These are phyloP conservation scores for Cunninghamia lanceolata DNA, from an alignment of 75 land plant species.

Conservation along the genomic window DNA sequence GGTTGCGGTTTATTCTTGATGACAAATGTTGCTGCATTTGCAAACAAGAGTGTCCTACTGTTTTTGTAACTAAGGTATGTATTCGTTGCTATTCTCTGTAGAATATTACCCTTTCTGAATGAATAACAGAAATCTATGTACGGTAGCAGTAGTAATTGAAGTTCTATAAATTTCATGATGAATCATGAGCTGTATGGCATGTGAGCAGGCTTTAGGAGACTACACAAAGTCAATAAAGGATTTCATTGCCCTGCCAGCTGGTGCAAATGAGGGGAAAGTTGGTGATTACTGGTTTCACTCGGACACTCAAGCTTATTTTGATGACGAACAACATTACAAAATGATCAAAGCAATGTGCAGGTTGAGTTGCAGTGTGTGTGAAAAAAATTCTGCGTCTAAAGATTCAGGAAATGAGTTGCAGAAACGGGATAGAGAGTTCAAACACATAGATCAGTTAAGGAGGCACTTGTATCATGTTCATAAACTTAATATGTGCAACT, in stretches of 20 bases:
- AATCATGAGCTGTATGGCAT: neutral
- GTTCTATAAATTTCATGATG: neutral
- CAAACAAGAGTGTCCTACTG: conserved; percentile 67
- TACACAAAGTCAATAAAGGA: conserved; percentile 68
- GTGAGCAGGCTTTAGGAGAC: conserved; percentile 84
- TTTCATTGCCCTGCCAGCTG: conserved; percentile 57
- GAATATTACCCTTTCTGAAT: neutral
- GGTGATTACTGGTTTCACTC: conserved; percentile 68
- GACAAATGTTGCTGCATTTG: conserved; percentile 94
- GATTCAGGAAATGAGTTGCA: conserved; percentile 26
- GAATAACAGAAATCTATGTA: neutral
- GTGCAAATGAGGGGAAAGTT: conserved; percentile 37
- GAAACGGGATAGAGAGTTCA: conserved; percentile 54
- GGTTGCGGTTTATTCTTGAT: conserved; percentile 82
- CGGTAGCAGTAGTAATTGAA: neutral
- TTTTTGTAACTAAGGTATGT: conserved; percentile 85
- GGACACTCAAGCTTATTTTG: conserved; percentile 75
- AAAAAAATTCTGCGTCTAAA: neutral
- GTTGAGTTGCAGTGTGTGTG: conserved; percentile 65
- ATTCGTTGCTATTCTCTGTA: neutral
- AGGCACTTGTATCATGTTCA: conserved; percentile 70
- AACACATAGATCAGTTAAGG: conserved; percentile 70
- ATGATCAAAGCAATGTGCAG: conserved; percentile 91
- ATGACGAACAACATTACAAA: conserved; percentile 86
- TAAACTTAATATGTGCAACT: conserved; percentile 75